A percentile compares a stretch with the other conserved stretches of the same genome.
These are phyloP conservation scores for Aphanomyces cochlioides DNA, from an alignment of 352 stramenopile species.

Conservation along the genomic window DNA sequence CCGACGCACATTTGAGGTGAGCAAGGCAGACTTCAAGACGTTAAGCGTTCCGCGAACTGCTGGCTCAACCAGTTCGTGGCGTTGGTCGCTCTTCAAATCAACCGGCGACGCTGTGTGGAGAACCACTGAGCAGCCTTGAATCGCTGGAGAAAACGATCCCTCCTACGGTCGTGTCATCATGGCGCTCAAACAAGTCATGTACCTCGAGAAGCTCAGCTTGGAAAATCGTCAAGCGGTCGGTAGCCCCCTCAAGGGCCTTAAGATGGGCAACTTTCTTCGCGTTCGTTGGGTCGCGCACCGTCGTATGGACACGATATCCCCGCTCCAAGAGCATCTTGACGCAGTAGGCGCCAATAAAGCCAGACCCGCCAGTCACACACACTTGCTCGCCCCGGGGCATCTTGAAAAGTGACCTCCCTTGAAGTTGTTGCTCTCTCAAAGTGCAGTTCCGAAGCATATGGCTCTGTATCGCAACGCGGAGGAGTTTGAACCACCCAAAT, in stretches of 20 bases:
- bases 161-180: neutral
- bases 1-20: conserved; percentile 32
- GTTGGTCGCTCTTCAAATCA: conserved; percentile 28
- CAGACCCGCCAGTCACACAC: conserved; percentile 31
- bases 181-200: neutral
- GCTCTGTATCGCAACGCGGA: too few relatives aligned
- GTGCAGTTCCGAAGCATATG: too few relatives aligned
- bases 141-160: conserved; percentile 35
- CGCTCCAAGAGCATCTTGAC: conserved; percentile 28
- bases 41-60: conserved; percentile 35
- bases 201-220: conserved; percentile 34
- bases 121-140: conserved; percentile 33
- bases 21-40: conserved; percentile 30
- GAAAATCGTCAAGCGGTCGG: conserved; percentile 37
- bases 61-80: conserved; percentile 20
- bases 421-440: too few relatives aligned
- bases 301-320: conserved; percentile 29
- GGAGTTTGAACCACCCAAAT: too few relatives aligned
- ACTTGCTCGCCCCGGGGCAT: neutral
- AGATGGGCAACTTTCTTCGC: conserved; percentile 26
- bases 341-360: conserved; percentile 27
- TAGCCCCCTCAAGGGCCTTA: conserved; percentile 10
- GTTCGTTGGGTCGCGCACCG: conserved; percentile 21
- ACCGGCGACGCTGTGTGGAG: conserved; percentile 41
- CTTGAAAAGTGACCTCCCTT: neutral